These are phyloP conservation scores for Vitis hybrid DNA, from an alignment of 177 flowering plant species.

Conservation along the genomic window DNA sequence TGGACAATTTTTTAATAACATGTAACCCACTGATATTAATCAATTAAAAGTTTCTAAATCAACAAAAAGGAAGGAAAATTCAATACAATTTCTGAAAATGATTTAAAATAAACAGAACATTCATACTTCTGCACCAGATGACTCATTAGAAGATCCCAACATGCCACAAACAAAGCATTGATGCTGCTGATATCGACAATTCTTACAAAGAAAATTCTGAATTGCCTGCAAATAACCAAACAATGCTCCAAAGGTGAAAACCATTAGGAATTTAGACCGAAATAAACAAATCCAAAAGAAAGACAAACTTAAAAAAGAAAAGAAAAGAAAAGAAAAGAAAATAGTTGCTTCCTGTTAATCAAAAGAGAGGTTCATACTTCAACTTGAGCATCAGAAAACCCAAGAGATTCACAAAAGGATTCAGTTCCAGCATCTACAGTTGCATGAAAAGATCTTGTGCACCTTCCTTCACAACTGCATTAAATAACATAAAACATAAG, in stretches of 20 bases:
- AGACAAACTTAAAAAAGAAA: not conserved
- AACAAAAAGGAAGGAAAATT: too few relatives aligned
- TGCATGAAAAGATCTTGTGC: conserved; percentile 73
- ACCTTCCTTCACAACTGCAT: conserved; percentile 71
- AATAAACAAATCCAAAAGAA: too few relatives aligned
- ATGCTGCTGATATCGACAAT: conserved; percentile 57
- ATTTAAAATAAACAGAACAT: not conserved
- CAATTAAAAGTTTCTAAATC: not conserved
- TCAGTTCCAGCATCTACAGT: conserved; percentile 45
- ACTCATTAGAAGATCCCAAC: conserved; percentile 61
- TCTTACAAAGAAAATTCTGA: conserved; percentile 44
- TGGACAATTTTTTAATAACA: not conserved
- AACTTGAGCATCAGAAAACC: conserved; percentile 40
- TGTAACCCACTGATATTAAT: not conserved
- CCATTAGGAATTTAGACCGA: not conserved
- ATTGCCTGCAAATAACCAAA: conserved; percentile 42
- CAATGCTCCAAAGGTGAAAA: not conserved
- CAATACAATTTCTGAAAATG: too few relatives aligned
- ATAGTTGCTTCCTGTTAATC: not conserved
- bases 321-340: not conserved
- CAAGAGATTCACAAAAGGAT: conserved; percentile 51
- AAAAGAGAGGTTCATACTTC: conserved; percentile 27
- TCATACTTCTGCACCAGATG: conserved; percentile 52
- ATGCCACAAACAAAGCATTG: conserved; percentile 74
- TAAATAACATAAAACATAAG: not conserved